Conservation (phyloP, 148 eudicot species). For the Cornus florida region DNA sequence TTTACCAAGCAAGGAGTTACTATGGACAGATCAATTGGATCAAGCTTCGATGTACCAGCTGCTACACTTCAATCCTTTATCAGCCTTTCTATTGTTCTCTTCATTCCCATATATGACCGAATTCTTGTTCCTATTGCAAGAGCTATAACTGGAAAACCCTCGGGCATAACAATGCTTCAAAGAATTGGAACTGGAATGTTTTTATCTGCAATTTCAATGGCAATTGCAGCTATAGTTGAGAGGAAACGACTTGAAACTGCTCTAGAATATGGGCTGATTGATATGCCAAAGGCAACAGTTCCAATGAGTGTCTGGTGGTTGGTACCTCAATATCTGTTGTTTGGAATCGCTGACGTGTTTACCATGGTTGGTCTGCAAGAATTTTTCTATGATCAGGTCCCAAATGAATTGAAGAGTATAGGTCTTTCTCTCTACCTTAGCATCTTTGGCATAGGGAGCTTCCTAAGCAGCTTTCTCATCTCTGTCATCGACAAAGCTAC, state of each 20-base stretch:
- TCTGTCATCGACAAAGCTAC: slow-evolving; percentile 48
- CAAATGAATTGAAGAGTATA: slow-evolving; percentile 54
- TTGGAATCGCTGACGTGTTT: slow-evolving; percentile 58
- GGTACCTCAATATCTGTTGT: slow-evolving; percentile 58
- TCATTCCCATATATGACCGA: slow-evolving; percentile 65
- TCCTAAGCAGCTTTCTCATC: slow-evolving; percentile 67
- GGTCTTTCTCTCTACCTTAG: slow-evolving; percentile 63
- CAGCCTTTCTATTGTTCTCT: slow-evolving; percentile 36
- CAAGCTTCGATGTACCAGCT: slow-evolving; percentile 49
- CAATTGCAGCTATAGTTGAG: slow-evolving; percentile 62
- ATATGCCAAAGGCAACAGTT: slow-evolving; percentile 38
- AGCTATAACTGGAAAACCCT: slow-evolving; percentile 43
- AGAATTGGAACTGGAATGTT: slow-evolving; percentile 58
- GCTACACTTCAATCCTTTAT: slow-evolving; percentile 64
- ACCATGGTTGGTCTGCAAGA: slow-evolving; percentile 73
- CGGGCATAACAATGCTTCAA: slow-evolving; percentile 72
- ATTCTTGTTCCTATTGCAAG: slow-evolving; percentile 57
- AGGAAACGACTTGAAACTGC: slow-evolving; percentile 53
- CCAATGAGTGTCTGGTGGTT: slow-evolving; percentile 80
- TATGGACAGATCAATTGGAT: slow-evolving; percentile 54
- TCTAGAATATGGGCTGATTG: slow-evolving; percentile 38
- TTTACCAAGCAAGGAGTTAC: slow-evolving; percentile 79
- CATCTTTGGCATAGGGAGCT: slow-evolving; percentile 62
- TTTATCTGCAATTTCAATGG: slow-evolving; percentile 45
- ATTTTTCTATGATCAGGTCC: slow-evolving; percentile 68